Evolutionary conservation across 2,329 filamentous ascomycete species (phyloP), one percentile per base, ranked within the genome.

Genomic region (Ustulina deusta): DNA sequence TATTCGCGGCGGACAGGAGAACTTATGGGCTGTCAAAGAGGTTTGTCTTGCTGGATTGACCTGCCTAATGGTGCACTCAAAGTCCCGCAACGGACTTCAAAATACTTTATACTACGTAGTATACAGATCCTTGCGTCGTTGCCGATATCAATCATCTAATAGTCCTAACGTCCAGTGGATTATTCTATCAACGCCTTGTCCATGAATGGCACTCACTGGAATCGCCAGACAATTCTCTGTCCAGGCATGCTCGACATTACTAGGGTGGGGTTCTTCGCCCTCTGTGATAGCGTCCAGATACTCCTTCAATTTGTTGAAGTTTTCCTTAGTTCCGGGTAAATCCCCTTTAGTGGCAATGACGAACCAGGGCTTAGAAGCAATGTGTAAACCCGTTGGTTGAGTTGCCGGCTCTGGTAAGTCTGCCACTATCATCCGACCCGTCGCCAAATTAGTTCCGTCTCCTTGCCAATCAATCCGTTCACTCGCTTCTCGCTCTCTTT

Each of bases 301-400:
- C 9, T 81, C 80, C 72, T 89, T 89, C 72, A 99, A 82, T 59
- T 82, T 80, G 40, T 79, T 80, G 78, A 93, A 99, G 77, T 96
- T 97, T 27, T 89, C 86, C 78, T 94, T 87, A 1, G 96, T 97
- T 2, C 86, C 87, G 3, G 90, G 88, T 62, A 97, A 78, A 78
- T 98, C 95, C 0, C 93, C 94, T 81, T 98, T 98, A 22, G 94
- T 97, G 1, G 93, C 95, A 49, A 97, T 90, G 5, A 97, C 94
- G 75, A 97, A 96, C 96, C 96, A 99, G 0, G 96, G 94, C 82
- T 99, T 99, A 38, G 88, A 88, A n/a, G 92, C 92, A 72, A 98
- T 97, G 46, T 91, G 89, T n/a, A 92, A 77, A n/a, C 79, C 84
- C 3, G 79, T 77, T 48, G 75, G 56, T 55, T 71, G 55, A 25